A percentile compares a stretch with the other conserved stretches of the same genome.
Evolutionary conservation across 2,329 filamentous ascomycete species (phyloP).

Genomic region (Metarhizium brunneum): DNA sequence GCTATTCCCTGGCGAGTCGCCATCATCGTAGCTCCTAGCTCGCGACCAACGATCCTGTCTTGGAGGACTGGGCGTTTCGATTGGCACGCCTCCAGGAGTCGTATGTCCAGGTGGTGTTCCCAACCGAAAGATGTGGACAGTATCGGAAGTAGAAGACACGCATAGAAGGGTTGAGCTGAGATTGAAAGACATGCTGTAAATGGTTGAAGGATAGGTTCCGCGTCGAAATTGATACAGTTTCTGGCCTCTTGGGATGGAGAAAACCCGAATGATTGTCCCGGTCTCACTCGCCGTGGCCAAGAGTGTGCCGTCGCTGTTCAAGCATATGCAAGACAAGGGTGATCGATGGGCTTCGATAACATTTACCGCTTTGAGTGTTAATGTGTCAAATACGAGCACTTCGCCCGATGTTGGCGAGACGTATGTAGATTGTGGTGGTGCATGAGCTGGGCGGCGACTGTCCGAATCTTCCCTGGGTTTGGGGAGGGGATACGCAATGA

Average conservation of each 20-base stretch:
- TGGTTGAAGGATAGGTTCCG: constrained; percentile 89
- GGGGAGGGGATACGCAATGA: constrained; percentile 86
- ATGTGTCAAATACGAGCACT: constrained; percentile 84
- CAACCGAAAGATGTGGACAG: constrained; percentile 91
- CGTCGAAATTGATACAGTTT: constrained; percentile 95
- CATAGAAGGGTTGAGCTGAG: constrained; percentile 85
- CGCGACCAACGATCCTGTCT: constrained; percentile 43
- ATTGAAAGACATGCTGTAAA: constrained; percentile 99
- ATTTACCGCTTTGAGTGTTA: constrained; percentile 85
- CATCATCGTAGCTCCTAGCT: constrained; percentile 40
- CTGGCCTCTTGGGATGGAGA: constrained; percentile 80
- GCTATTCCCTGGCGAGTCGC: constrained; percentile 30
- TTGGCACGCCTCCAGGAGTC: constrained; percentile 26
- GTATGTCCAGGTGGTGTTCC: constrained; percentile 34
- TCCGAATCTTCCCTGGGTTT: constrained; percentile 54
- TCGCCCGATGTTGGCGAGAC: constrained; percentile 81
- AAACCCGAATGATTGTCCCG: constrained; percentile 93
- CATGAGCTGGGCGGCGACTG: constrained; percentile 62
- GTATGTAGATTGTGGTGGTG: constrained; percentile 70
- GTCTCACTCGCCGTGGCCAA: constrained; percentile 95
- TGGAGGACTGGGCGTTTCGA: constrained; percentile 30
- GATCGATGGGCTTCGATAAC: constrained; percentile 93
- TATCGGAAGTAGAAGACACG: constrained; percentile 93
- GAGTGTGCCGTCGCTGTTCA: constrained; percentile 87
- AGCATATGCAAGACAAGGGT: constrained; percentile 77